Evolutionary conservation across 2,329 filamentous ascomycete genomes (phyloP).

Genomic region (Hymenoscyphus fraxineus): DNA sequence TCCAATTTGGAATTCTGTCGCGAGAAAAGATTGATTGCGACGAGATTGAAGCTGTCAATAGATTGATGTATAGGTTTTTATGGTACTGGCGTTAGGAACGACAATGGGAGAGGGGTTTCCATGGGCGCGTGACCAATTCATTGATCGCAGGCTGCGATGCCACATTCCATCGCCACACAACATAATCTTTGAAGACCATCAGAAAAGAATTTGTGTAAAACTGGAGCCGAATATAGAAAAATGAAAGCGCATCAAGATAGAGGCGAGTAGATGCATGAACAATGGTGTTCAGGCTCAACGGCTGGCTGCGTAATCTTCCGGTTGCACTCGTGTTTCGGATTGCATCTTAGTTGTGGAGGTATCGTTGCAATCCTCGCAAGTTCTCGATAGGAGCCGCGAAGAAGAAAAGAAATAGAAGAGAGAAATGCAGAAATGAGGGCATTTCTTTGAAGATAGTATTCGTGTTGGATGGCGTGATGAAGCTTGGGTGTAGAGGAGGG

Average conservation of each 20-base stretch:
- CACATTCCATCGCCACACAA: conserved; percentile 2
- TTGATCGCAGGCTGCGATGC: neutral
- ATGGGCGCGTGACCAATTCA: neutral
- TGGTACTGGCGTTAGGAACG: neutral
- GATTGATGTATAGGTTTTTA: neutral
- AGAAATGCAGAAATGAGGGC: neutral
- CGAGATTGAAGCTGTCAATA: neutral
- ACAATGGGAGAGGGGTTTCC: neutral
- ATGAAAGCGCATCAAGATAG: neutral
- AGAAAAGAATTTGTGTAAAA: neutral
- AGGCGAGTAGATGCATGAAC: neutral
- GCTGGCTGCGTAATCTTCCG: conserved; percentile 5
- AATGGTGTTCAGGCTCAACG: conserved; percentile 7
- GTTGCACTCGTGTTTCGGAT: conserved; percentile 17
- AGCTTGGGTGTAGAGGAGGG: neutral
- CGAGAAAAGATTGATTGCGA: neutral
- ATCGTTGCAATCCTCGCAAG: neutral
- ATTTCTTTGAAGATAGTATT: too few relatives aligned
- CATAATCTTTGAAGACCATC: neutral
- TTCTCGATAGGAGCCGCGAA: neutral
- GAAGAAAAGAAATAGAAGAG: neutral
- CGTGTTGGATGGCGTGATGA: neutral
- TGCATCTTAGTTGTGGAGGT: conserved; percentile 1
- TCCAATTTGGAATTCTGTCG: neutral
- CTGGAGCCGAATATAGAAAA: neutral